Evolutionary conservation across 495 filamentous ascomycete genomes (phyloP).

Genomic region (Tetracladium marchalianum): DNA sequence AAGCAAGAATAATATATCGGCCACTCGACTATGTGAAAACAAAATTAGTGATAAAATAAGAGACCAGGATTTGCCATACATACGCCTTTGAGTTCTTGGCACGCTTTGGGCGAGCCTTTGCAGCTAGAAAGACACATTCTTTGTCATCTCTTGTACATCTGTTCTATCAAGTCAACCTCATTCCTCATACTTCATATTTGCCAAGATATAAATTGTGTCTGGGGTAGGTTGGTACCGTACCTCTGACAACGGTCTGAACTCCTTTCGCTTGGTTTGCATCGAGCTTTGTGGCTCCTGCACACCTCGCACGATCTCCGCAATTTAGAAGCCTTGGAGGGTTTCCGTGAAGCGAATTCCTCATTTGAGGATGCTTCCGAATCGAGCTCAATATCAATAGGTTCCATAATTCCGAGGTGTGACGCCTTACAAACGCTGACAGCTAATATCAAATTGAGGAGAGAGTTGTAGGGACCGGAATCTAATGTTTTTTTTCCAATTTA

Average conservation of each 20-base stretch:
- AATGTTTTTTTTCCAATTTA: no score
- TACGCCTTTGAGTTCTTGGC: constrained; percentile 16
- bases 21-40: constrained; percentile 11
- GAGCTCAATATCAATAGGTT: no score
- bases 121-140: constrained; percentile 15
- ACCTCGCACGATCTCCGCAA: constrained; percentile 8
- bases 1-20: no score
- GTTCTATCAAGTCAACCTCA: background rate
- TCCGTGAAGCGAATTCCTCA: no score
- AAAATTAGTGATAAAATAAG: background rate
- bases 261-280: constrained; percentile 4
- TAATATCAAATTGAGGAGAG: no score
- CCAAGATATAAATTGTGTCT: background rate
- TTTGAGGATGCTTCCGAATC: no score
- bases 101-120: constrained; percentile 18
- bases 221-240: constrained; percentile 2
- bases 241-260: background rate
- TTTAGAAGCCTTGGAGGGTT: background rate
- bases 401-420: no score
- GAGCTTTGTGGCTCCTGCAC: constrained; percentile 7
- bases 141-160: constrained; percentile 17
- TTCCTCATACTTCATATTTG: background rate
- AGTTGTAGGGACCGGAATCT: no score
- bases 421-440: no score
- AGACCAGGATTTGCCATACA: background rate